Evolutionary conservation across 805 yeast species (phyloP).

Genomic region (Pichia rugopelliculosa): DNA sequence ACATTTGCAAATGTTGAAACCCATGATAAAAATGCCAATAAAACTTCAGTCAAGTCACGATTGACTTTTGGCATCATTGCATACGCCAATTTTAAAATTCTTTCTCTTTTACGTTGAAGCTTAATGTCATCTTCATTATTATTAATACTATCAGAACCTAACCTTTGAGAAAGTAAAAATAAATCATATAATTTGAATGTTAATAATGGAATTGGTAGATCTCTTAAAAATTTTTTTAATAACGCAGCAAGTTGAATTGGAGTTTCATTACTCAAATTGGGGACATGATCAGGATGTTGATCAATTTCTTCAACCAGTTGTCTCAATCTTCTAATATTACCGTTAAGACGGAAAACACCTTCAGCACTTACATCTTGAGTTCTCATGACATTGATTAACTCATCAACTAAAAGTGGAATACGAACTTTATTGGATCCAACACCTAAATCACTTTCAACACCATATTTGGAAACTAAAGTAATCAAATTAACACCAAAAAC

Average conservation of each 20-base stretch:
- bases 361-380: slow-evolving; percentile 93
- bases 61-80: slow-evolving; percentile 75
- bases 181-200: slow-evolving; percentile 67
- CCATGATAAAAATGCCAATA: slow-evolving; percentile 85
- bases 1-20: slow-evolving; percentile 91
- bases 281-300: slow-evolving; percentile 55
- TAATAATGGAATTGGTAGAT: slow-evolving; percentile 84
- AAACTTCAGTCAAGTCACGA: slow-evolving; percentile 80
- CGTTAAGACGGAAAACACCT: slow-evolving; percentile 93
- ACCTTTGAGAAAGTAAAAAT: slow-evolving; percentile 67
- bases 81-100: slow-evolving; percentile 56
- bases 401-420: slow-evolving; percentile 84
- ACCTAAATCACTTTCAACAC: slow-evolving; percentile 79
- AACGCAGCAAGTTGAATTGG: slow-evolving; percentile 92
- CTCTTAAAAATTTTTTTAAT: slow-evolving; percentile 84
- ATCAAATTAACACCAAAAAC: slow-evolving; percentile 80
- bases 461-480: slow-evolving; percentile 56
- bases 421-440: slow-evolving; percentile 73
- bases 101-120: slow-evolving; percentile 32
- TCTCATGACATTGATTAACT: slow-evolving; percentile 70
- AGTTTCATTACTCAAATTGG: slow-evolving; percentile 56
- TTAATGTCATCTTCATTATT: slow-evolving; percentile 8
- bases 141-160: slow-evolving; percentile 29
- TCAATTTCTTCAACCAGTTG: slow-evolving; percentile 71
- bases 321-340: slow-evolving; percentile 78